phyloP scores from a whole-genome alignment of 2,329 filamentous ascomycete genomes.

The Aspergillus japonicus region DNA sequence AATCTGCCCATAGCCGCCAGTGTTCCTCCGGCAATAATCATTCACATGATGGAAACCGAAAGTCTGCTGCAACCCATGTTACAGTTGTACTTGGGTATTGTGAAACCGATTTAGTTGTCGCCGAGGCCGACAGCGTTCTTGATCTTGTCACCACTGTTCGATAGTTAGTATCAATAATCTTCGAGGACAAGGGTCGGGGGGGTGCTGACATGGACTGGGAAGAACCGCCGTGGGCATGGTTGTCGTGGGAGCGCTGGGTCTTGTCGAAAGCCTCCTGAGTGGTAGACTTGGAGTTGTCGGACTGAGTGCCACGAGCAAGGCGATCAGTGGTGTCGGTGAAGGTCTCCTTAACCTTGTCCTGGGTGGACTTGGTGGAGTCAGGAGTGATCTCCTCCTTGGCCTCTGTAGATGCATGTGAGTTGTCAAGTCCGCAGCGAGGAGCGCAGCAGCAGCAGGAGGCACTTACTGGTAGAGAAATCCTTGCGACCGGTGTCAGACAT shows the following conservation, averaged over 20 bases:
- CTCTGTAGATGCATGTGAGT: constrained; percentile 43
- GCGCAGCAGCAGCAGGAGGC: not conserved
- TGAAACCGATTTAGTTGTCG: constrained; percentile 23
- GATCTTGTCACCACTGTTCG: constrained; percentile 42
- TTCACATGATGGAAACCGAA: not conserved
- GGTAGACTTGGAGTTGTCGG: constrained; percentile 56
- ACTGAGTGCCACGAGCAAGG: constrained; percentile 49
- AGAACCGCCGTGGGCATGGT: constrained; percentile 39
- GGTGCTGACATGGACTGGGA: constrained; percentile 41
- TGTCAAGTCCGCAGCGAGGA: not conserved
- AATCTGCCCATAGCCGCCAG: constrained; percentile 6
- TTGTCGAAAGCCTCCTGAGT: constrained; percentile 55
- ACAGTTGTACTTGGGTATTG: not conserved
- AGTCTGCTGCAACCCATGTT: not conserved
- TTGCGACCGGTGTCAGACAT: constrained; percentile 65
- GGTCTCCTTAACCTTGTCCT: constrained; percentile 58
- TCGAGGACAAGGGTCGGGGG: not conserved
- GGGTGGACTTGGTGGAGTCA: constrained; percentile 61
- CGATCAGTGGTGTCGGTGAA: constrained; percentile 58
- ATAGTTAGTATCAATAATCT: not conserved
- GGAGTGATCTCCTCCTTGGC: constrained; percentile 58
- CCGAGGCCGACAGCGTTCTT: constrained; percentile 45
- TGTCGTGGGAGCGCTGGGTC: constrained; percentile 47
- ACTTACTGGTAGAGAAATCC: constrained; percentile 55
- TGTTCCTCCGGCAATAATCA: not conserved